Evolutionary conservation across 2,329 filamentous ascomycete species (phyloP), one percentile per base, ranked within the genome.

Genomic region (Sporothrix sp.): DNA sequence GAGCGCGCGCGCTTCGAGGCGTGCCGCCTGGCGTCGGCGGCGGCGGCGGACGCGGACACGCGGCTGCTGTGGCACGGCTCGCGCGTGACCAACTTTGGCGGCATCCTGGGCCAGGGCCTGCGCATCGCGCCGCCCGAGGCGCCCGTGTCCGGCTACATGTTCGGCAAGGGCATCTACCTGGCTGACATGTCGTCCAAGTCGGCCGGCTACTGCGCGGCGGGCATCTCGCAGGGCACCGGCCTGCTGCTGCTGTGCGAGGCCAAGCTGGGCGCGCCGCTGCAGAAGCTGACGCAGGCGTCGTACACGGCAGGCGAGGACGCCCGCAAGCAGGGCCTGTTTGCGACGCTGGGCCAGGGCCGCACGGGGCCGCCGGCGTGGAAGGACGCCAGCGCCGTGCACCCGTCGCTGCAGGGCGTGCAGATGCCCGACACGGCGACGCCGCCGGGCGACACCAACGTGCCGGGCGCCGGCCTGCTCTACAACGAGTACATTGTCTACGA

Each of bases 121-220:
- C 84, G 87, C n/a, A 95, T 95, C 57, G 89, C 89, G 7, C 89
- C 89, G 0, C 84, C 84, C 0, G 84, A 94, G 64, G 88, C 88
- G 0, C 89, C 87, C 0, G 81, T 81, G 0, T 77, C 74, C 4
- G 87, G 87, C 1, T 89, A 91, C 69, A 91, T 91, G 85, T 95
- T 94, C 58, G 88, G 84, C 52, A 94, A 94, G 65, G 88, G 88
- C 39, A 85, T 95, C 42, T 95, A 95, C 62, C 76, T 95, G 2
- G 87, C 87, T 2, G 87, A 94, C 60, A 89, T 89, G 74, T 84
- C 81, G 0, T 84, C 79, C 62, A 95, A 94, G 67, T 88, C 84
- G 2, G 87, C 87, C 14, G 79, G 79, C 59, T 95, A 95, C 68
- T 93, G 87, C 63, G 75, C 66, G 48, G 63, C 79, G 0, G 63